A percentile compares a stretch with the other conserved stretches of the same genome.
These are phyloP conservation scores for Wickerhamomyces sp. DNA, from an alignment of 1,139 yeast genomes.

Conservation along the genomic window DNA sequence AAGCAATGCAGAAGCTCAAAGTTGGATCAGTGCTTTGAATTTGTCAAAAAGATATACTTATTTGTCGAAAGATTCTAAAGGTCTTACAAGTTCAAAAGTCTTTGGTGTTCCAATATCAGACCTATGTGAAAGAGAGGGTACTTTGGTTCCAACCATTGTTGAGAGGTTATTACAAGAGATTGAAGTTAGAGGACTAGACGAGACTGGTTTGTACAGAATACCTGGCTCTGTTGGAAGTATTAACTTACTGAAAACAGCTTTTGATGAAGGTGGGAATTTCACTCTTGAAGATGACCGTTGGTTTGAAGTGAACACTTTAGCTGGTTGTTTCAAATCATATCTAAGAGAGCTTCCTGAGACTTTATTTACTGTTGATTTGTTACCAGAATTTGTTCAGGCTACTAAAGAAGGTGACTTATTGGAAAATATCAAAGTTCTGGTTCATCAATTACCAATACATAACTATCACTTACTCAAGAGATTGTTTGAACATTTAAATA, in stretches of 20 bases:
- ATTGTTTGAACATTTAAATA: constrained; percentile 63
- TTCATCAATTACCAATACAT: constrained; percentile 51
- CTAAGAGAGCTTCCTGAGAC: constrained; percentile 90
- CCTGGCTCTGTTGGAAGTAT: constrained; percentile 86
- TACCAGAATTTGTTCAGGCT: constrained; percentile 43
- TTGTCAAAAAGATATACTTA: constrained; percentile 39
- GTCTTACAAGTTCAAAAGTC: constrained; percentile 41
- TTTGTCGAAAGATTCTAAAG: constrained; percentile 33
- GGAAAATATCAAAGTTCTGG: constrained; percentile 38
- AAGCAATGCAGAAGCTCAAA: constrained; percentile 58
- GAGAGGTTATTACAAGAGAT: constrained; percentile 63
- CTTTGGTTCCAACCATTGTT: constrained; percentile 61
- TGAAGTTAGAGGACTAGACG: constrained; percentile 80
- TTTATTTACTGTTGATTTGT: constrained; percentile 57
- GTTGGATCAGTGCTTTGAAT: constrained; percentile 58
- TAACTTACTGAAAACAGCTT: constrained; percentile 59
- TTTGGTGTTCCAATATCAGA: constrained; percentile 87
- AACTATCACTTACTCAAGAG: constrained; percentile 67
- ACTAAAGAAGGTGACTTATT: constrained; percentile 30
- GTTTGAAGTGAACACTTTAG: constrained; percentile 82
- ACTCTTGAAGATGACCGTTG: constrained; percentile 62
- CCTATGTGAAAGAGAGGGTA: constrained; percentile 68
- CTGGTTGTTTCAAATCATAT: constrained; percentile 84
- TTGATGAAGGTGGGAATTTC: constrained; percentile 69
- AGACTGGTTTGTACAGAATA: constrained; percentile 88